Conservation (phyloP, 2,329 filamentous ascomycete species). For the Pochonia chlamydosporia region DNA sequence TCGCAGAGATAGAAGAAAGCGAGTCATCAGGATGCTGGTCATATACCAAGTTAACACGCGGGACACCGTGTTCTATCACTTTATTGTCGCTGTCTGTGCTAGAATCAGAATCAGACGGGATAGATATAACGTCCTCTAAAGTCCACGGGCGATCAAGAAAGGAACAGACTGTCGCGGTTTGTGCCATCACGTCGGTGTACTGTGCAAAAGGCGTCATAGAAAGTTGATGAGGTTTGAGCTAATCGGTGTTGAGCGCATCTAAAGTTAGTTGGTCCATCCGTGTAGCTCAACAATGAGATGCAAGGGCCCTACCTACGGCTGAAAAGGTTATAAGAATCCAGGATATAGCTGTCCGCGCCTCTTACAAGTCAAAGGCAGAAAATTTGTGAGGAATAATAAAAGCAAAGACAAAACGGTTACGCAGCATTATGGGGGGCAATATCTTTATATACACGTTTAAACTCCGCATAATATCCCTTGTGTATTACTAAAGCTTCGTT, state of each 20-base stretch:
- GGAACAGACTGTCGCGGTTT: background rate
- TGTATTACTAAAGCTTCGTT: background rate
- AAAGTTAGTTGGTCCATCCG: background rate
- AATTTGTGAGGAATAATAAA: background rate
- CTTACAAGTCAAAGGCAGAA: background rate
- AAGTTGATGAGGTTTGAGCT: background rate
- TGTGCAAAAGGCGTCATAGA: background rate
- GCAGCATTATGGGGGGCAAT: background rate
- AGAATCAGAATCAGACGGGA: constrained; percentile 2
- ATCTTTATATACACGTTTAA: background rate
- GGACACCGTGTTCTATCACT: background rate
- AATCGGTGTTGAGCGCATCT: background rate
- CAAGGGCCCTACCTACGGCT: background rate
- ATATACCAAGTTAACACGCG: background rate
- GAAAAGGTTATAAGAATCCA: background rate
- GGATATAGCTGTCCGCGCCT: background rate
- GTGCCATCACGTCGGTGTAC: background rate
- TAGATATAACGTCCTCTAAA: constrained; percentile 1
- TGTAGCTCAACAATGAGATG: background rate
- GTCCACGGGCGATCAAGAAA: background rate
- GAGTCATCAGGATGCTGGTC: background rate
- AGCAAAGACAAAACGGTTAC: background rate
- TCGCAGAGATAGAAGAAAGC: constrained; percentile 3
- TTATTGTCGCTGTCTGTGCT: background rate
- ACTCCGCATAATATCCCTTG: background rate